Percentiles rank a stretch among this genome's conserved stretches.
These are phyloP conservation scores for Eucalyptus paniculata DNA, from an alignment of 345 rosid species.

Conservation along the genomic window DNA sequence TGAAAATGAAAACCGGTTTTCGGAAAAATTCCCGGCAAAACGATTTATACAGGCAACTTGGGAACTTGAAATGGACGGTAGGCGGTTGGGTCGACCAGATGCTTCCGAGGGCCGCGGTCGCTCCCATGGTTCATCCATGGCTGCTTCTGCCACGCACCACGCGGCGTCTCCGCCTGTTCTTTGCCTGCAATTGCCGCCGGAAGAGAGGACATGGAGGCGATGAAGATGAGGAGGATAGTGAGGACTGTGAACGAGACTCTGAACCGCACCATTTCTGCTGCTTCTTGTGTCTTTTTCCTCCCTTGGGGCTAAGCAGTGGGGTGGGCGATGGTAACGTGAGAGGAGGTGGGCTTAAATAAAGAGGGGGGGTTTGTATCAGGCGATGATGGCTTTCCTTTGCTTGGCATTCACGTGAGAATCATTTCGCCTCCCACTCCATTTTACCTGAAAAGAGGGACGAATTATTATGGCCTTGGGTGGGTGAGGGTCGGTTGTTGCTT, in stretches of 20 bases:
- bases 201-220: not conserved
- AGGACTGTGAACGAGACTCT: not conserved
- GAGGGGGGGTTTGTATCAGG: not conserved
- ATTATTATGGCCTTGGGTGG: not conserved
- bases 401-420: conserved; percentile 5
- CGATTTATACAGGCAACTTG: not conserved
- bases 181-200: not conserved
- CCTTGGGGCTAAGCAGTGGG: not conserved
- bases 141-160: not conserved
- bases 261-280: not conserved
- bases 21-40: not conserved
- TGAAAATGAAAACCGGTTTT: not conserved
- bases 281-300: accelerated
- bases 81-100: conserved; percentile 1
- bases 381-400: conserved; percentile 10
- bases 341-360: not conserved
- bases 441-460: not conserved
- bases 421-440: not conserved
- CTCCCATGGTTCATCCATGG: conserved; percentile 22
- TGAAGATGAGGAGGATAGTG: conserved; percentile 10
- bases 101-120: conserved; percentile 17
- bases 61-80: not conserved
- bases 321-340: not conserved
- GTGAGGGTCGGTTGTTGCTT: not conserved
- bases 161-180: not conserved